Evolutionary conservation across 208 protist genomes (phyloP).

Genomic region (Naegleria gruberi): DNA sequence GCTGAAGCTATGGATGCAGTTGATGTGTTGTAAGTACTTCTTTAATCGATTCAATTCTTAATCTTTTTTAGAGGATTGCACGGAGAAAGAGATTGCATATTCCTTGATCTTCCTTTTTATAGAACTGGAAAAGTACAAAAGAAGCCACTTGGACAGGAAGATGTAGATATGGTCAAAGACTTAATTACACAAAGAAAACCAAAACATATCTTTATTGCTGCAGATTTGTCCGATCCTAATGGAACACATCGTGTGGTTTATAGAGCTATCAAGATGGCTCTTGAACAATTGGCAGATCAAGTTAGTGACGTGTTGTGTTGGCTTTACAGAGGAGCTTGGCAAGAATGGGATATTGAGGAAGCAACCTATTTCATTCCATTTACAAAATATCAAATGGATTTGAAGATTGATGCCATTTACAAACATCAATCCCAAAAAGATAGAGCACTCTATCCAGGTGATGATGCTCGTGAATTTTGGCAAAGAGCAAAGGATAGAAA

Average conservation of each 20-base stretch:
- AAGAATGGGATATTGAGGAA: conserved; percentile 49
- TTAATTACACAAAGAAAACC: conserved; percentile 45
- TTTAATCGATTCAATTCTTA: too few relatives aligned
- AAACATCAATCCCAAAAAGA: conserved; percentile 63
- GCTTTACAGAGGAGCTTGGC: conserved; percentile 55
- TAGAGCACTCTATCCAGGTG: conserved; percentile 46
- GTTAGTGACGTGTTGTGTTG: conserved; percentile 33
- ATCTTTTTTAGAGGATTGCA: too few relatives aligned
- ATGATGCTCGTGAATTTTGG: conserved; percentile 52
- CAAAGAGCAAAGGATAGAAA: conserved; percentile 48
- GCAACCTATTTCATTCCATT: conserved; percentile 48
- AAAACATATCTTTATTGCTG: conserved; percentile 47
- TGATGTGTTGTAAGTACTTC: too few relatives aligned
- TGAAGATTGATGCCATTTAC: conserved; percentile 48
- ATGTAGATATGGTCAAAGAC: conserved; percentile 48
- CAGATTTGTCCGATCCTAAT: conserved; percentile 47
- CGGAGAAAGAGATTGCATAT: conserved; percentile 24
- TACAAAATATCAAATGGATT: conserved; percentile 34
- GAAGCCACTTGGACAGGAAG: conserved; percentile 44
- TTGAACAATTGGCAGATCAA: conserved; percentile 32
- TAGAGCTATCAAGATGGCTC: conserved; percentile 35
- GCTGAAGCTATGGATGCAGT: conserved; percentile 34
- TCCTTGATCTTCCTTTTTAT: conserved; percentile 57
- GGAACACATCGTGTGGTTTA: conserved; percentile 43
- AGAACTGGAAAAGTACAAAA: conserved; percentile 49